Evolutionary conservation across 2,329 filamentous ascomycete species (phyloP).

Genomic region (Mariannaea sp.): DNA sequence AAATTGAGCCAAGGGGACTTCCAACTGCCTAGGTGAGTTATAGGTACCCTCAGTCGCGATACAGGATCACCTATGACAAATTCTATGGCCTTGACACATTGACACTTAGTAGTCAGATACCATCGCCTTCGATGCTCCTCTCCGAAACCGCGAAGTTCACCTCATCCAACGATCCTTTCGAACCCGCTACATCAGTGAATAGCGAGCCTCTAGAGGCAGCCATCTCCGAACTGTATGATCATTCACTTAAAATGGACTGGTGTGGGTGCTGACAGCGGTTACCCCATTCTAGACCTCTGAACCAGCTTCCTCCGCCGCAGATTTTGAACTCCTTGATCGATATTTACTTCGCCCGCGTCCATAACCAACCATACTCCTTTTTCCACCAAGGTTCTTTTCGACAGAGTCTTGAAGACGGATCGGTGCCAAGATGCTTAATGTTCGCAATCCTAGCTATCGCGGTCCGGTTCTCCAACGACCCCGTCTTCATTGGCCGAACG

Average conservation of each 20-base stretch:
- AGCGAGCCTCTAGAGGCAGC: not conserved
- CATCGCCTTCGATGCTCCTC: not conserved
- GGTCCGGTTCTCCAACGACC: slow-evolving; percentile 14
- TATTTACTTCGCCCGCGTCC: slow-evolving; percentile 40
- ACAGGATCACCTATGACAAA: no score
- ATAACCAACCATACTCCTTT: slow-evolving; percentile 34
- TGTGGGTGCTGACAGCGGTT: not conserved
- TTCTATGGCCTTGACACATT: not conserved
- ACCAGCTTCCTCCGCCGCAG: slow-evolving; percentile 6
- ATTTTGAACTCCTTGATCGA: slow-evolving; percentile 34
- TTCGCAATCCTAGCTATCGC: slow-evolving; percentile 9
- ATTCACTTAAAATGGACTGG: not conserved
- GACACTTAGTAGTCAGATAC: not conserved
- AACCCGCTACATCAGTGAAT: not conserved
- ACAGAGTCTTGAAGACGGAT: not conserved
- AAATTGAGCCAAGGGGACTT: slow-evolving; percentile 12
- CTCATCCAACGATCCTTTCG: not conserved
- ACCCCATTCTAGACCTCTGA: slow-evolving; percentile 1
- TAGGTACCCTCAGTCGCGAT: not conserved
- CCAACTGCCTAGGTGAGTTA: slow-evolving; percentile 1
- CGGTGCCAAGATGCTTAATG: slow-evolving; percentile 11
- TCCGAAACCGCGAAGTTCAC: not conserved
- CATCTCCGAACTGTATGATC: not conserved
- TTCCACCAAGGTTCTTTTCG: slow-evolving; percentile 18
- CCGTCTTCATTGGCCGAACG: slow-evolving; percentile 5